Evolutionary conservation across 805 yeast species (phyloP).

Genomic region (Zygoascus ofunaensis): DNA sequence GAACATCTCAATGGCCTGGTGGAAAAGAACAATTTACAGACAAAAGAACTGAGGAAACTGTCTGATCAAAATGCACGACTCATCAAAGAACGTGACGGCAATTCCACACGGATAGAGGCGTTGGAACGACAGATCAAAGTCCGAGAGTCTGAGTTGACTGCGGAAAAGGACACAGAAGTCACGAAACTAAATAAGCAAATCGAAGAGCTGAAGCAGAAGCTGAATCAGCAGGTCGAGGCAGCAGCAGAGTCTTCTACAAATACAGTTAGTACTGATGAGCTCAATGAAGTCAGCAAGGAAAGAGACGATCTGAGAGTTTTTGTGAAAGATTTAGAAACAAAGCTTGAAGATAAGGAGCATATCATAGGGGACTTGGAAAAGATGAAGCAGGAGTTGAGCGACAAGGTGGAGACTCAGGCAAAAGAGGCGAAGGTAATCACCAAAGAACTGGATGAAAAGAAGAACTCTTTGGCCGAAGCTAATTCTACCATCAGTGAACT

Average conservation of each 20-base stretch:
- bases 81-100: not conserved
- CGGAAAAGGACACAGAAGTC: not conserved
- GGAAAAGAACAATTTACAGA: conserved; percentile 51
- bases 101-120: not conserved
- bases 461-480: not conserved
- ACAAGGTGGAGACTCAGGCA: conserved; percentile 3
- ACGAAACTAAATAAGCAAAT: not conserved
- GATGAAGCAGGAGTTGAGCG: conserved; percentile 2
- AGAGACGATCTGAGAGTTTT: too few species aligned
- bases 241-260: too few species aligned
- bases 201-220: not conserved
- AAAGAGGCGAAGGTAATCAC: conserved; percentile 4
- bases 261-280: too few species aligned
- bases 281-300: too few species aligned
- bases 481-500: not conserved
- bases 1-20: conserved; percentile 60
- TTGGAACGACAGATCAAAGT: not conserved
- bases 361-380: too few species aligned
- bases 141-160: not conserved
- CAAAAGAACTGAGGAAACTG: conserved; percentile 52
- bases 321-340: conserved; percentile 3
- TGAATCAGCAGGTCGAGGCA: too few species aligned
- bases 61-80: conserved; percentile 15
- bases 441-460: not conserved
- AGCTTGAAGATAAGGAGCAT: conserved; percentile 4